Base-by-base conservation (phyloP, 352 stramenopile species). In the Globisporangium yorkense region DNA sequence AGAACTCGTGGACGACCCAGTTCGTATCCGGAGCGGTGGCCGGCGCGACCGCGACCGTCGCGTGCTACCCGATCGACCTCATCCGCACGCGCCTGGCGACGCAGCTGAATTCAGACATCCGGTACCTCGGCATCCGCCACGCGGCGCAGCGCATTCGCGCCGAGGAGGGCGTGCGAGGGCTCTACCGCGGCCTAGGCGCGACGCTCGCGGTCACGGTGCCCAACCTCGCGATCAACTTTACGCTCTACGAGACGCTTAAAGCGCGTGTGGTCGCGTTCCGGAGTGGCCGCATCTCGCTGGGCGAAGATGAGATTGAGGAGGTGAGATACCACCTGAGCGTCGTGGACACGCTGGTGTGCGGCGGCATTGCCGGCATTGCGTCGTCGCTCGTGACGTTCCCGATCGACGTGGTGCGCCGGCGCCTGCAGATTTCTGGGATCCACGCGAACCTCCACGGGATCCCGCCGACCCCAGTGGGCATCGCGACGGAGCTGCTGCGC, bases 41-140 rank as follows among this genome's bases (percentile, higher is more conserved):
- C 0, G 85, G 83, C 18, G 85, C 81, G 5, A 75, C 78, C 31
- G 85, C 85, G 21, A 95, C 85, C 5, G 71, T 97, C 53, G 89
- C 87, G 16, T 99, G 96, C 74, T 99, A 99, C 77, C 96, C 96
- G 43, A 90, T 99, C 51, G 96, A 99, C 69, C 84, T 99, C 37
- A 97, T 99, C 45, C 75, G 92, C 63, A 98, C 94, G 56, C 75
- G 96, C 47, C 71, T 99, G 41, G 96, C 92, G 35, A 98, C 92
- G 51, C 92, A 98, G 71, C 74, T 98, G 35, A 94, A 83, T 62
- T 80, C 67, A 75, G 92, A 92, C 68, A 96, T 89, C 51, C 80
- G 85, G 21, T 94, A 92, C 63, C 78, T 80, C 55, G 92, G 94
- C 24, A 98, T 98, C 63, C 74, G 80, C 37, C 91, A 98, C 77